Percentiles rank a stretch among this genome's conserved stretches.
phyloP scores from a whole-genome alignment of 2,329 filamentous ascomycete species.

The Myriosclerotinia scirpicola region DNA sequence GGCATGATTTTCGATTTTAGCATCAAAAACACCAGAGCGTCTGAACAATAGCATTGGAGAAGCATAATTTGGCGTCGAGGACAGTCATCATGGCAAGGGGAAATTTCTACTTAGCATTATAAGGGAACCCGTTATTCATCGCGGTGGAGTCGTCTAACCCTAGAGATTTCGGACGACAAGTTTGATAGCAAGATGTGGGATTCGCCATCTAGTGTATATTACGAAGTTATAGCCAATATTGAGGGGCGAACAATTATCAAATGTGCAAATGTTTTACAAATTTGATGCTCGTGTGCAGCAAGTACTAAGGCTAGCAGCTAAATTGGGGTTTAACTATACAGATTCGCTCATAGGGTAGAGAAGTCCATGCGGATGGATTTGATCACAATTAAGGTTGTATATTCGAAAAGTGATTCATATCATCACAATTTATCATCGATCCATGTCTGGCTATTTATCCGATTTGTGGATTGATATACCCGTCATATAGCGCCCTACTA shows the following conservation, averaged over 20 bases:
- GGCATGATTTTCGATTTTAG: constrained; percentile 46
- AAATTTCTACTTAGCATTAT: not conserved
- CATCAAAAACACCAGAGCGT: not conserved
- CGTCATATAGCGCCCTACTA: too few relatives aligned
- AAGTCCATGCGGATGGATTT: too few relatives aligned
- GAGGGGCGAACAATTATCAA: not conserved
- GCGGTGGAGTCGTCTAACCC: not conserved
- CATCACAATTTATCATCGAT: too few relatives aligned
- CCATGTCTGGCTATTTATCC: too few relatives aligned
- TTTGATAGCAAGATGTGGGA: not conserved
- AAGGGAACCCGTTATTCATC: not conserved
- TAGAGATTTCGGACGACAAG: not conserved
- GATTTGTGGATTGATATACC: too few relatives aligned
- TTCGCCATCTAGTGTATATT: not conserved
- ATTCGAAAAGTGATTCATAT: too few relatives aligned
- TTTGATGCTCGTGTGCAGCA: not conserved
- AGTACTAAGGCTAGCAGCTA: too few relatives aligned
- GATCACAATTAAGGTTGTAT: too few relatives aligned
- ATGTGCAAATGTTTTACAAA: not conserved
- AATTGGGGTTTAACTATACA: too few relatives aligned
- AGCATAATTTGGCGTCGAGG: not conserved
- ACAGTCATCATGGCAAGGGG: not conserved
- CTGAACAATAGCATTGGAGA: not conserved
- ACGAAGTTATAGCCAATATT: not conserved
- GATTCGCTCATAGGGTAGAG: too few relatives aligned